Conservation (phyloP, 1,284 basidiomycete species). For the Termitomyces sp. region DNA sequence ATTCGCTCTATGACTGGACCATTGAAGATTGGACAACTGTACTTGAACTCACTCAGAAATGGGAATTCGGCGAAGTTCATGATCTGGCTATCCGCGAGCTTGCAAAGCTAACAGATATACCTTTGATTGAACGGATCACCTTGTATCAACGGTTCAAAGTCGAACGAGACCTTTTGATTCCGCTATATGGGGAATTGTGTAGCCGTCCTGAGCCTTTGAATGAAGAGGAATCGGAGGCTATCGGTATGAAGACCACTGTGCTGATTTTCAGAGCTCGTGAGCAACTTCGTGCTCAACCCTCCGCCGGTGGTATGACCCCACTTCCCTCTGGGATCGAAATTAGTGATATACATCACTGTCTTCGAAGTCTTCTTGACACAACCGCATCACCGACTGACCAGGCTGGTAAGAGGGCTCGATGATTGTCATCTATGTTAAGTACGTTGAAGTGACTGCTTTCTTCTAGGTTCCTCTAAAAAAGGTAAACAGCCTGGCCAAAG, state of each 20-base stretch:
- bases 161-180: constrained; percentile 15
- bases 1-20: constrained; percentile 46
- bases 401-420: constrained; percentile 2
- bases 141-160: constrained; percentile 36
- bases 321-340: constrained; percentile 23
- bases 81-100: constrained; percentile 41
- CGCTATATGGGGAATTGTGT: constrained; percentile 25
- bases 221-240: constrained; percentile 36
- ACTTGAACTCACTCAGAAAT: constrained; percentile 41
- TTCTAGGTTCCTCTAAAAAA: constrained; percentile 2
- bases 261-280: constrained; percentile 41
- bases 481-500: neutral
- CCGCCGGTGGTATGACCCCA: constrained; percentile 25
- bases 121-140: constrained; percentile 34
- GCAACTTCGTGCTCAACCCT: constrained; percentile 30
- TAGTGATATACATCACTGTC: constrained; percentile 18
- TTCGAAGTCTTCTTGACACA: constrained; percentile 14
- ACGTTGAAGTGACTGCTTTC: neutral
- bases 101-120: constrained; percentile 32
- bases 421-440: neutral
- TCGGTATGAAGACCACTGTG: constrained; percentile 40
- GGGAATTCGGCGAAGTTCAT: constrained; percentile 43
- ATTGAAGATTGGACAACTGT: constrained; percentile 44
- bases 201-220: constrained; percentile 34
- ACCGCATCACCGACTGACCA: constrained; percentile 6